Conservation (phyloP, 2,329 filamentous ascomycete species). For the Rhytidhysteron rufulum region DNA sequence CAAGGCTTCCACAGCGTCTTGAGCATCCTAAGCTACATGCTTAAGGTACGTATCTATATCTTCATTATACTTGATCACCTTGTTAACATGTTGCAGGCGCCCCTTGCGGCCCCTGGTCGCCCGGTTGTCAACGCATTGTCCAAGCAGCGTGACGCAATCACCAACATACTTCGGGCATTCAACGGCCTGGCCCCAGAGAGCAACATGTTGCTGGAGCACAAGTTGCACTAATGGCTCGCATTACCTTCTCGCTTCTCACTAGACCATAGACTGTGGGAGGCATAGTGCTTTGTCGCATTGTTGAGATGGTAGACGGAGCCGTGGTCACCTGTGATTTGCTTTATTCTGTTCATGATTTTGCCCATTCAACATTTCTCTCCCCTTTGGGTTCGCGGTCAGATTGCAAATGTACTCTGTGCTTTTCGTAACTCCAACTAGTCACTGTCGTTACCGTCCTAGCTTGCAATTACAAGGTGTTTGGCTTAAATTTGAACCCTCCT, state of each 20-base stretch:
- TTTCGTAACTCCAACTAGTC: too few species aligned
- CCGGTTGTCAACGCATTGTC: conserved; percentile 92
- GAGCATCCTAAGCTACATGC: conserved; percentile 98
- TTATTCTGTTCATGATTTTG: background rate
- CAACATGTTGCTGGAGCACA: conserved; percentile 99
- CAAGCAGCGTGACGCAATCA: conserved; percentile 91
- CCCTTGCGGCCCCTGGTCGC: conserved; percentile 87
- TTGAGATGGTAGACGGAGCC: too few species aligned
- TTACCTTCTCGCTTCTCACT: background rate
- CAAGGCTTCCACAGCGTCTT: conserved; percentile 96
- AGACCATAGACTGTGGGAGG: background rate
- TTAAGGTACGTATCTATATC: conserved; percentile 53
- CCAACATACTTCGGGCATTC: conserved; percentile 98
- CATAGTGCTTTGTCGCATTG: too few species aligned
- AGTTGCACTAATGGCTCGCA: conserved; percentile 70
- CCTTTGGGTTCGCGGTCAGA: too few species aligned
- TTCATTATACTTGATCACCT: conserved; percentile 4
- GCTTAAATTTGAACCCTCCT: too few species aligned
- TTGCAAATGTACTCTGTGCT: too few species aligned
- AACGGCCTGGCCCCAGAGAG: conserved; percentile 95
- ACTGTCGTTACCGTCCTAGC: too few species aligned
- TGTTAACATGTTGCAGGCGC: conserved; percentile 58
- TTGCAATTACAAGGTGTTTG: too few species aligned
- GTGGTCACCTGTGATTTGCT: too few species aligned
- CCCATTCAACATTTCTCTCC: background rate